Conservation (phyloP, 768 basidiomycete species). For the Trametes cingulata region DNA sequence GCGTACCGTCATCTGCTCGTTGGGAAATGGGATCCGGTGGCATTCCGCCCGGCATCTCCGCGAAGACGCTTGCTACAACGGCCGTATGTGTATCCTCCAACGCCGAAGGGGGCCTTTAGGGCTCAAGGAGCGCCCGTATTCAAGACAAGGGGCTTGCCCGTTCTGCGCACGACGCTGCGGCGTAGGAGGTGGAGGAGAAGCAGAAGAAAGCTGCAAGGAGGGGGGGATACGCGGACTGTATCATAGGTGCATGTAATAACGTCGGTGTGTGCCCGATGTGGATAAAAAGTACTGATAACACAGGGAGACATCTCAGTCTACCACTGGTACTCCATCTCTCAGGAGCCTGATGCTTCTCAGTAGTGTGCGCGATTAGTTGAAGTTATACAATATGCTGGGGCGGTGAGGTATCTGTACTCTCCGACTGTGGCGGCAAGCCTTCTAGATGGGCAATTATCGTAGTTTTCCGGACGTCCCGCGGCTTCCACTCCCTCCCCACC, state of each 20-base stretch:
- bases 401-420: not conserved
- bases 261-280: not conserved
- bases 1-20: constrained; percentile 43
- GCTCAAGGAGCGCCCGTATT: constrained; percentile 5
- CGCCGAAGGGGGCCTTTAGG: not conserved
- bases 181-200: not conserved
- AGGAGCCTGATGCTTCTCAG: not conserved
- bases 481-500: constrained; percentile 52
- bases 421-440: constrained; percentile 26
- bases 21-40: constrained; percentile 27
- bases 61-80: constrained; percentile 3
- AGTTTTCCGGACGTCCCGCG: constrained; percentile 40
- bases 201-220: no score
- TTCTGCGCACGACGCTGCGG: not conserved
- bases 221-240: not conserved
- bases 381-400: no score
- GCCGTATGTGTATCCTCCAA: constrained; percentile 14
- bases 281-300: not conserved
- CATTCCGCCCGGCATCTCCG: not conserved
- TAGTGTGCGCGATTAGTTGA: no score
- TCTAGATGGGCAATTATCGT: constrained; percentile 46
- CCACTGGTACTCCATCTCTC: no score
- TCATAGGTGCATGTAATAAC: not conserved
- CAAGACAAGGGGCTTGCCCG: constrained; percentile 26
- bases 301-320: not conserved